phyloP scores from a whole-genome alignment of 768 basidiomycete genomes.

The Porpolomopsis calyptriformis region DNA sequence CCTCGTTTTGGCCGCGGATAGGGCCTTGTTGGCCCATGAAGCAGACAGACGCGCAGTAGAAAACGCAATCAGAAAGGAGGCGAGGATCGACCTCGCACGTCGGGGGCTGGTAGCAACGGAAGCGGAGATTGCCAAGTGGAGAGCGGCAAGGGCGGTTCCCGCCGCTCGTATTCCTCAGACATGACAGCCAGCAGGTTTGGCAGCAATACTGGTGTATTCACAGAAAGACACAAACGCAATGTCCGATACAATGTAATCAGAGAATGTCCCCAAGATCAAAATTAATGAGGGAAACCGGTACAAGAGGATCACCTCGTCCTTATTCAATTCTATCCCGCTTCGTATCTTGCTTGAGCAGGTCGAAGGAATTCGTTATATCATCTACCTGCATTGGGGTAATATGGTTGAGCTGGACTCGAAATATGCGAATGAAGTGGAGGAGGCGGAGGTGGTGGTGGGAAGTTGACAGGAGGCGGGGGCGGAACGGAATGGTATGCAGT shows the following conservation, averaged over 20 bases:
- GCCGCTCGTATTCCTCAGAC: background rate
- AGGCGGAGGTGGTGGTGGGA: conserved; percentile 17
- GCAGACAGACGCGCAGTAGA: conserved; percentile 54
- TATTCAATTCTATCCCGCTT: conserved; percentile 20
- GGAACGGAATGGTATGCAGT: conserved; percentile 23
- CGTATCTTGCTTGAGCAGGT: too few species aligned
- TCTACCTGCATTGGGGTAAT: conserved; percentile 30
- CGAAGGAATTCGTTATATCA: too few species aligned
- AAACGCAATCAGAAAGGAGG: conserved; percentile 58
- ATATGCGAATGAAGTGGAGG: conserved; percentile 19
- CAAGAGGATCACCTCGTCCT: conserved; percentile 26
- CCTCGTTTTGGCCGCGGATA: conserved; percentile 58
- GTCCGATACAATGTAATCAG: conserved; percentile 7
- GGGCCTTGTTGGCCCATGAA: conserved; percentile 64
- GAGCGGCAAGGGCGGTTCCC: background rate
- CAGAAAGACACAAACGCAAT: conserved; percentile 9
- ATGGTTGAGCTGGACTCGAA: conserved; percentile 18
- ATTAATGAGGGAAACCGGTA: background rate
- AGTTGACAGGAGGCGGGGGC: conserved; percentile 25
- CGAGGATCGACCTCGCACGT: conserved; percentile 62
- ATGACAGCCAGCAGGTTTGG: conserved; percentile 19
- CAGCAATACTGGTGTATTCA: conserved; percentile 19
- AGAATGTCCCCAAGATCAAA: too few species aligned
- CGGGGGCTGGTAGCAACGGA: conserved; percentile 74
- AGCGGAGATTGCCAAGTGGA: conserved; percentile 20